Percentiles rank a stretch among this genome's conserved stretches.
phyloP scores from a whole-genome alignment of 116 monocot genomes.

The Phalaenopsis hybrid region DNA sequence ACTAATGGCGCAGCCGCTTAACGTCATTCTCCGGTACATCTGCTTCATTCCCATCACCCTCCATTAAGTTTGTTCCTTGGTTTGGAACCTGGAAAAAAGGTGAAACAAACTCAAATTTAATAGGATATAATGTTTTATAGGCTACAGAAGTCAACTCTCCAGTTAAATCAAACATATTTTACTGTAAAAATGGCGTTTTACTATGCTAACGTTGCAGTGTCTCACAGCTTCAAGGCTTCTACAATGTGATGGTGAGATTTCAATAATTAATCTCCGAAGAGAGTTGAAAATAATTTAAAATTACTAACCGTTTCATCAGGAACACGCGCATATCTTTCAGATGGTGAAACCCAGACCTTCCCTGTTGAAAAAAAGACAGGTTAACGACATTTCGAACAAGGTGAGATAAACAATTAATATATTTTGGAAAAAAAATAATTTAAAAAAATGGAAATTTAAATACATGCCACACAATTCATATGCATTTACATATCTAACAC shows the following conservation, averaged over 20 bases:
- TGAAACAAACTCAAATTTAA: too few relatives aligned
- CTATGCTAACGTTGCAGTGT: too few relatives aligned
- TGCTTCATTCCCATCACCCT: constrained; percentile 40
- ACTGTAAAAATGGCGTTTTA: too few relatives aligned
- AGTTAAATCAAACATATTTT: too few relatives aligned
- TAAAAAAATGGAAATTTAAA: too few relatives aligned
- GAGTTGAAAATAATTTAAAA: background rate
- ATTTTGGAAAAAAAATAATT: background rate
- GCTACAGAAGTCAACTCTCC: too few relatives aligned
- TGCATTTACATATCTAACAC: too few relatives aligned
- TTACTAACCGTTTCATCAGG: constrained; percentile 76
- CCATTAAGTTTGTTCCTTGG: constrained; percentile 3
- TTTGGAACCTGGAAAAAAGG: constrained; percentile 30
- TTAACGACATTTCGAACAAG: constrained; percentile 10
- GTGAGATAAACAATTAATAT: background rate
- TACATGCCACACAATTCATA: too few relatives aligned
- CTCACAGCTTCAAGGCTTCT: too few relatives aligned
- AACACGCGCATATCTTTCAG: constrained; percentile 83
- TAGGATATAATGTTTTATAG: too few relatives aligned
- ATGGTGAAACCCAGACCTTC: constrained; percentile 77
- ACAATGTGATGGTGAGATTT: too few relatives aligned
- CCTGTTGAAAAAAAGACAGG: constrained; percentile 24
- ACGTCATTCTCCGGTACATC: constrained; percentile 68
- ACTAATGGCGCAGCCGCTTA: constrained; percentile 49
- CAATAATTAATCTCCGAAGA: too few relatives aligned